phyloP scores from a whole-genome alignment of 306 rosid genomes.

The Pterocarpus macrocarpus region DNA sequence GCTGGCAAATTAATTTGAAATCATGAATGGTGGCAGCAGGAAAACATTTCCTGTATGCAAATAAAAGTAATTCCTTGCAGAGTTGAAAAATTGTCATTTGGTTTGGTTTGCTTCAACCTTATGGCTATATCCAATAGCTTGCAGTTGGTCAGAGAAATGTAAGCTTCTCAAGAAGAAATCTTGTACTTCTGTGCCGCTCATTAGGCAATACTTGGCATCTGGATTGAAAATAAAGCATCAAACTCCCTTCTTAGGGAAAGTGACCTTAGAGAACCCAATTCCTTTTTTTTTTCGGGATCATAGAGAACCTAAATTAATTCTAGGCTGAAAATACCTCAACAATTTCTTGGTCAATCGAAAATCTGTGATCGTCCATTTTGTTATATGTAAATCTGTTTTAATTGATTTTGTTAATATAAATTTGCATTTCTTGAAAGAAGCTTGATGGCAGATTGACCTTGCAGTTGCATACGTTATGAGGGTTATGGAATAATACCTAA shows the following conservation, averaged over 20 bases:
- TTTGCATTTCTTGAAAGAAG: background rate
- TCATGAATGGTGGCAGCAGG: constrained; percentile 8
- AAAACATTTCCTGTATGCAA: background rate
- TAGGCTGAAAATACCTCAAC: background rate
- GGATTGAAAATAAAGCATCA: background rate
- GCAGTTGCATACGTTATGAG: background rate
- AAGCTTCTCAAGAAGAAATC: constrained; percentile 7
- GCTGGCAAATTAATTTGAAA: constrained; percentile 21
- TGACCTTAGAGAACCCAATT: background rate
- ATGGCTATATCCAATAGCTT: background rate
- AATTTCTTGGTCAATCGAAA: background rate
- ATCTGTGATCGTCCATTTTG: background rate
- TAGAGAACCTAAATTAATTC: background rate
- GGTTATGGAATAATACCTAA: background rate
- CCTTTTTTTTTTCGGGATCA: background rate
- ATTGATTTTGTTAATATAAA: background rate
- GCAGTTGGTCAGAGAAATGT: background rate
- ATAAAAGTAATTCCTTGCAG: background rate
- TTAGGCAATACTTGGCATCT: background rate
- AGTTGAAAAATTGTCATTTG: background rate
- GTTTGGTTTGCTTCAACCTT: background rate
- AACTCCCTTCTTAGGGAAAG: background rate
- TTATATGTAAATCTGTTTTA: background rate
- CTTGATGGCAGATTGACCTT: background rate
- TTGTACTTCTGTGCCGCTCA: background rate